Base-by-base conservation (phyloP, 371 early-diverging fungal genomes). In the Massospora cicadina region DNA sequence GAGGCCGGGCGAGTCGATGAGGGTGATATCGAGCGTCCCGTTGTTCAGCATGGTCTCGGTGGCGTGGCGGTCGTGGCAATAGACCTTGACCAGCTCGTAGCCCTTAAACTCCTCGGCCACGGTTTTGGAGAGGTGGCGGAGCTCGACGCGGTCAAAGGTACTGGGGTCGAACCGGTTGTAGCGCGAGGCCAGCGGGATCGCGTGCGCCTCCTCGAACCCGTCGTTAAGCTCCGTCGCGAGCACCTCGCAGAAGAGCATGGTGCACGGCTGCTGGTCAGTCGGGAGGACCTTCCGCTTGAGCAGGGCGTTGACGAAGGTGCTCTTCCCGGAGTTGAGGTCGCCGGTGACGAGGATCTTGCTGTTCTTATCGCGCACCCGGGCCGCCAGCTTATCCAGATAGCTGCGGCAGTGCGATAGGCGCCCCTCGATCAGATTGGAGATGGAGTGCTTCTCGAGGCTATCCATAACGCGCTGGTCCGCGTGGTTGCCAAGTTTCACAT, bases 1-100 rank as follows among this genome's bases (percentile, higher is more conserved):
- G 59, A 98, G 77, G n/a, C 98, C 98, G 7, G 98, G 98, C 0
- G 95, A 93, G 67, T 98, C 98, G 67, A 98, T 95, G 67, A 98
- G 75, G 1, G 88, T 86, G 71, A 98, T 88, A 71, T 98, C 93
- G 24, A 93, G 89, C 1, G 90, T 81, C 30, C 93, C 96, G 70
- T 95, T 95, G 72, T 90, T 86, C 29, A 95, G 80, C 57, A 98
- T 74, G 30, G 82, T 81, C 65, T 84, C 85, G 63, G 83, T 76
- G 27, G 76, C 75, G 54, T 77, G 76, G 27, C 76, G 76, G 68
- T 90, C 91, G 5, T 71, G 73, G 69, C 89, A 83, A 71, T 93
- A 97, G n/a, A 94, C 81, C 76, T 91, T 91, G 68, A 93, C 75
- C 79, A 88, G 81, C 66, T 84, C 83, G 75, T 83, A 93, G 13